A percentile compares a stretch with the other conserved stretches of the same genome.
phyloP scores from a whole-genome alignment of 192 early-diverging fungal species.

The Coemansia furcata region DNA sequence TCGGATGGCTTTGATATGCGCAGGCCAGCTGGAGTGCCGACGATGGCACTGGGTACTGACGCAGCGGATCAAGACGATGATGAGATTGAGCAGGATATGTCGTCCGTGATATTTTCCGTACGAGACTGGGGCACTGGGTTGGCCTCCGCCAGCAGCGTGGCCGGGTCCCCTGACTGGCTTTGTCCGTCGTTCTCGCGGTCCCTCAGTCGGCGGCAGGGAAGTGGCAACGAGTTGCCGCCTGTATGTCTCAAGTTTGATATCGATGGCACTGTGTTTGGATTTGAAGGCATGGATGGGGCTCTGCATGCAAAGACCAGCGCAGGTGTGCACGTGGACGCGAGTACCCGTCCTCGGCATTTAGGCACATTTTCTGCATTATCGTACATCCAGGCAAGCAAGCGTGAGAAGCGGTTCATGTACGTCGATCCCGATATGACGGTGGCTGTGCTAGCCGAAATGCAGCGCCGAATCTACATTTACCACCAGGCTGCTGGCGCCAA shows the following conservation, averaged over 20 bases:
- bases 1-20: slow-evolving; percentile 25
- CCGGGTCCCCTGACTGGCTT: slow-evolving; percentile 63
- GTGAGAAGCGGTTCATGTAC: slow-evolving; percentile 63
- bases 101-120: slow-evolving; percentile 40
- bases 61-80: slow-evolving; percentile 27
- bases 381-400: slow-evolving; percentile 74
- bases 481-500: slow-evolving; percentile 10
- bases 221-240: slow-evolving; percentile 32
- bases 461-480: slow-evolving; percentile 46
- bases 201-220: background rate
- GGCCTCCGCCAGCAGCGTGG: slow-evolving; percentile 46
- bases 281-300: slow-evolving; percentile 19
- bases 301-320: slow-evolving; percentile 13
- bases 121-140: slow-evolving; percentile 37
- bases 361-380: slow-evolving; percentile 67
- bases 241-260: slow-evolving; percentile 67
- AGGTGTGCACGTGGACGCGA: background rate
- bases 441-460: slow-evolving; percentile 43
- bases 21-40: background rate
- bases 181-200: slow-evolving; percentile 44
- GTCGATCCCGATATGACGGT: slow-evolving; percentile 53
- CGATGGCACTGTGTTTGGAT: slow-evolving; percentile 65
- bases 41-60: slow-evolving; percentile 14
- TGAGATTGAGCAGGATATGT: slow-evolving; percentile 22
- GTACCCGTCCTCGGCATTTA: slow-evolving; percentile 39